phyloP scores from a whole-genome alignment of 2,329 filamentous ascomycete species.

The Fusarium scirpi region DNA sequence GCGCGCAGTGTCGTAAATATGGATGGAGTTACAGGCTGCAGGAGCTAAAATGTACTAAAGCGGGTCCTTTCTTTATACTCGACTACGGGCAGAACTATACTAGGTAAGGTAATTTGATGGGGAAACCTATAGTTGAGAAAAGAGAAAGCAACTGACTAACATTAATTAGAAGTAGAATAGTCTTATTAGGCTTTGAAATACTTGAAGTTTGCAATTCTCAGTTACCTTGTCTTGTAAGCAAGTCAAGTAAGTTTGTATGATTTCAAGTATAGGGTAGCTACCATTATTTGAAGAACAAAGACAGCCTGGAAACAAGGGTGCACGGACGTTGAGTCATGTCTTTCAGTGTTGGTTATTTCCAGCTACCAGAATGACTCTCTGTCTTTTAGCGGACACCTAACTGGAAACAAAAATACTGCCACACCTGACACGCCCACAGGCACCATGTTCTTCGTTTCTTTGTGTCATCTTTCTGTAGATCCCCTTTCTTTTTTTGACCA shows the following conservation, averaged over 20 bases:
- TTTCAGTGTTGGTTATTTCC: neutral
- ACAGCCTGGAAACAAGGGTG: neutral
- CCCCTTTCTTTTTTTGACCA: neutral
- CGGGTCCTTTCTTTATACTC: neutral
- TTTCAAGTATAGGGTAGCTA: neutral
- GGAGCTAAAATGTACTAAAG: constrained; percentile 2
- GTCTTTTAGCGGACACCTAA: neutral
- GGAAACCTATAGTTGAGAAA: neutral
- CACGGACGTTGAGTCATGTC: constrained; percentile 29
- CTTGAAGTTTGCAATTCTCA: neutral
- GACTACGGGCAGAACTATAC: neutral
- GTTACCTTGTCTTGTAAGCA: neutral
- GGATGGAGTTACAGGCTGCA: neutral
- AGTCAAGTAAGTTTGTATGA: too few relatives aligned
- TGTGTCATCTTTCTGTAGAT: neutral
- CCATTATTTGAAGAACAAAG: neutral
- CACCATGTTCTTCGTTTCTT: neutral
- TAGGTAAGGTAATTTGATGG: neutral
- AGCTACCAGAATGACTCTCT: neutral
- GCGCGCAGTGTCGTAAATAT: neutral
- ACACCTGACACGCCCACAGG: too few relatives aligned
- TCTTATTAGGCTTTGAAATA: neutral
- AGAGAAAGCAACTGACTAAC: neutral
- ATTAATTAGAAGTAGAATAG: neutral
- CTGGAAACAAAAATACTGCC: neutral